Percentiles rank a stretch among this genome's conserved stretches.
Conservation (phyloP, 2,329 filamentous ascomycete species). For the Hansfordia pulvinata region DNA sequence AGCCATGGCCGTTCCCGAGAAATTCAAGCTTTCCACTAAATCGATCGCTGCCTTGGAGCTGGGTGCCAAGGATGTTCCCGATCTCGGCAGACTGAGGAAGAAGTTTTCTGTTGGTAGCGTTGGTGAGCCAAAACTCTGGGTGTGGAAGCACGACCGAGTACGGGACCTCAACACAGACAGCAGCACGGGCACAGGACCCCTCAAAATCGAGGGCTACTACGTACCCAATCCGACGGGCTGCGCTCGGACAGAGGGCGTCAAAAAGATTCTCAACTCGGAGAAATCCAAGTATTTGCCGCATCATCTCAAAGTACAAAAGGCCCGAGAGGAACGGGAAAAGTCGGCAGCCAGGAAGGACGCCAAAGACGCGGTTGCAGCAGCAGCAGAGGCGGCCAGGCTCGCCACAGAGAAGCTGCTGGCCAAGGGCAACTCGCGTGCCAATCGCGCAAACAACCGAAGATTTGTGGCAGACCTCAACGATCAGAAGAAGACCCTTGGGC, state of each 20-base stretch:
- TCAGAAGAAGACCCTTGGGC: conserved; percentile 74
- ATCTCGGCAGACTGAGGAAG: conserved; percentile 32
- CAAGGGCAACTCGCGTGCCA: conserved; percentile 84
- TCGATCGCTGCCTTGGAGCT: conserved; percentile 30
- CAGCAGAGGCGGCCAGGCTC: conserved; percentile 58
- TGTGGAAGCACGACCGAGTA: conserved; percentile 43
- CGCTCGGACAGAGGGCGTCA: conserved; percentile 83
- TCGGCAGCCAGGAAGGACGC: conserved; percentile 49
- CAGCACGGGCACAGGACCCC: conserved; percentile 16
- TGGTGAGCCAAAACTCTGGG: conserved; percentile 37
- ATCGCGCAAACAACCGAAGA: conserved; percentile 88
- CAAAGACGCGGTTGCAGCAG: conserved; percentile 50
- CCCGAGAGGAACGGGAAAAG: conserved; percentile 82
- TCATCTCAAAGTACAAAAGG: conserved; percentile 89
- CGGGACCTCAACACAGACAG: conserved; percentile 37
- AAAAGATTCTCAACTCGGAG: conserved; percentile 92
- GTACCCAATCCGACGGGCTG: conserved; percentile 75
- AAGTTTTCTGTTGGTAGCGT: conserved; percentile 29
- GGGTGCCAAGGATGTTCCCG: conserved; percentile 30
- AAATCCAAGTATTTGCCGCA: conserved; percentile 98
- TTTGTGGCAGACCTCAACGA: conserved; percentile 91
- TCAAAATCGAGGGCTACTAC: conserved; percentile 54
- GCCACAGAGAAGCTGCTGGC: conserved; percentile 68
- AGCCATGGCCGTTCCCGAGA: conserved; percentile 29
- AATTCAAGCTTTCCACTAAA: conserved; percentile 29